A percentile compares a stretch with the other conserved stretches of the same genome.
Conservation (phyloP, 1,139 yeast genomes). For the Candida frijolesensis region DNA sequence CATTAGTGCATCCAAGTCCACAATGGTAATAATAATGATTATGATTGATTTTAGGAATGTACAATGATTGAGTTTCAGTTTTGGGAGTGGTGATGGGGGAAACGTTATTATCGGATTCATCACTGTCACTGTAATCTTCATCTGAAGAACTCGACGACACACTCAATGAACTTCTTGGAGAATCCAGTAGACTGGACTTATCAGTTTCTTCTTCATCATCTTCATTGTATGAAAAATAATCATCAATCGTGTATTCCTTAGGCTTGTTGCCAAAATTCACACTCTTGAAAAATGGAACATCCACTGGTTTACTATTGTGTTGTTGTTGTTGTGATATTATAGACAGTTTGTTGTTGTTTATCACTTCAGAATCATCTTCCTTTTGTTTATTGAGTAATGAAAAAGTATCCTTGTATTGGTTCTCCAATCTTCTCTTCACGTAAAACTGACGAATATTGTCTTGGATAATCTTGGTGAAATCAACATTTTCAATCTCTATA, state of each 20-base stretch:
- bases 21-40: conserved; percentile 44
- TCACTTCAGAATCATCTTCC: not conserved
- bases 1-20: conserved; percentile 17
- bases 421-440: conserved; percentile 18
- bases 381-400: conserved; percentile 30
- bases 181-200: not conserved
- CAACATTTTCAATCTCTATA: conserved; percentile 26
- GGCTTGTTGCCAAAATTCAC: conserved; percentile 39
- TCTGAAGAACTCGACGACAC: not conserved
- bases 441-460: conserved; percentile 43
- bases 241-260: conserved; percentile 39
- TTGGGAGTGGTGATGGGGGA: conserved; percentile 18
- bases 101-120: conserved; percentile 12
- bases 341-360: not conserved
- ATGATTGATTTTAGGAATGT: conserved; percentile 29
- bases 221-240: conserved; percentile 38
- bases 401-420: conserved; percentile 27
- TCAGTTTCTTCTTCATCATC: conserved; percentile 20
- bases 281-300: conserved; percentile 41
- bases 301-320: conserved; percentile 6
- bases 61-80: conserved; percentile 20
- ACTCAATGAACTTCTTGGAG: conserved; percentile 3
- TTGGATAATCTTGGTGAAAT: conserved; percentile 42
- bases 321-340: conserved; percentile 5
- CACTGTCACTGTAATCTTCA: conserved; percentile 7